These are phyloP conservation scores for Peronospora tabacina DNA, from an alignment of 352 stramenopile genomes.

Conservation along the genomic window DNA sequence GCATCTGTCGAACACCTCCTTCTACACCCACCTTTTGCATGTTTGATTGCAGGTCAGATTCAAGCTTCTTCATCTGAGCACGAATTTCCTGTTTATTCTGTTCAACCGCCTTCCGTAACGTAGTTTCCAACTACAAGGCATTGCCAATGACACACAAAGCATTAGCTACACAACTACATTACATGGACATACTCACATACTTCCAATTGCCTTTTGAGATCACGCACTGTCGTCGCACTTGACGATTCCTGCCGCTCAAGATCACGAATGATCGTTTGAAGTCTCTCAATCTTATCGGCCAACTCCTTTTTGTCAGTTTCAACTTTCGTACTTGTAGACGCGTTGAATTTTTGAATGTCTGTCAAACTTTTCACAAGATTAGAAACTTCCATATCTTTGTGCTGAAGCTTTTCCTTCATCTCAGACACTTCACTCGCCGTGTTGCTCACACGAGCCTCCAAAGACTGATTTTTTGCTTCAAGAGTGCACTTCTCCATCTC, in stretches of 20 bases:
- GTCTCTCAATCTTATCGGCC: constrained; percentile 43
- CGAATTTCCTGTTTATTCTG: constrained; percentile 32
- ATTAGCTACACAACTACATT: constrained; percentile 5
- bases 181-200: constrained; percentile 16
- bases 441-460: constrained; percentile 40
- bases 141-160: neutral
- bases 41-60: constrained; percentile 47
- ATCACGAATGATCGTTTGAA: constrained; percentile 44
- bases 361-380: constrained; percentile 59
- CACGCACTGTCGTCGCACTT: constrained; percentile 35
- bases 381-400: constrained; percentile 63
- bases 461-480: constrained; percentile 42
- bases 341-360: constrained; percentile 71
- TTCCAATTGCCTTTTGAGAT: constrained; percentile 46
- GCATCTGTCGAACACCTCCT: constrained; percentile 55
- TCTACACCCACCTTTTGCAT: constrained; percentile 52
- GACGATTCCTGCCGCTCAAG: constrained; percentile 47
- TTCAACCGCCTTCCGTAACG: constrained; percentile 25
- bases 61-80: constrained; percentile 36
- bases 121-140: constrained; percentile 21
- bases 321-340: constrained; percentile 50
- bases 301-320: constrained; percentile 66
- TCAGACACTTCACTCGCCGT: constrained; percentile 33
- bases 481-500: constrained; percentile 64
- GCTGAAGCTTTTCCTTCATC: constrained; percentile 51